Conservation (phyloP, 2,329 filamentous ascomycete species). For the Waltergamsia citrina region DNA sequence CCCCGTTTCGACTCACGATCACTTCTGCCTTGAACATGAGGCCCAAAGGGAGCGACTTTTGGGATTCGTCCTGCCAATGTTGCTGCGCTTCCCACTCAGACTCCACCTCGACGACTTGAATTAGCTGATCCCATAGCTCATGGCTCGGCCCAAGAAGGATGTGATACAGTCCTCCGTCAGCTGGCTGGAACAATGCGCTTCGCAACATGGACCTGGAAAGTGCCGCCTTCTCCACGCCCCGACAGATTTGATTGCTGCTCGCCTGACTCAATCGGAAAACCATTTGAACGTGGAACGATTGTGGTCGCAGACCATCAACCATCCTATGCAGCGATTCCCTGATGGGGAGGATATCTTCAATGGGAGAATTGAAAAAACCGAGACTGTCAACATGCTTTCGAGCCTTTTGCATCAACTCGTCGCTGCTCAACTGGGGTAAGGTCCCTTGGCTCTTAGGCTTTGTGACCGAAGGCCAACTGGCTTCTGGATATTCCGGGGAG, state of each 20-base stretch:
- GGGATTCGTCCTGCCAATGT: constrained; percentile 10
- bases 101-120: constrained; percentile 12
- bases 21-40: constrained; percentile 19
- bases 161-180: constrained; percentile 13
- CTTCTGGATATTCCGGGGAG: too few species aligned
- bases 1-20: constrained; percentile 5
- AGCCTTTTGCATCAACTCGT: too few species aligned
- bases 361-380: constrained; percentile 10
- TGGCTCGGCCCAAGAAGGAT: constrained; percentile 12
- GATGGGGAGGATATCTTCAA: constrained; percentile 20
- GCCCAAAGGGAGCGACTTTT: constrained; percentile 8
- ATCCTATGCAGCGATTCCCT: constrained; percentile 17
- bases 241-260: constrained; percentile 12
- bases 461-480: too few species aligned
- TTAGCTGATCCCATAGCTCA: constrained; percentile 14
- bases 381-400: constrained; percentile 3
- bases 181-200: constrained; percentile 13
- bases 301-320: constrained; percentile 18
- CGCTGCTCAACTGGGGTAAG: too few species aligned
- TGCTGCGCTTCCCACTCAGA: constrained; percentile 11
- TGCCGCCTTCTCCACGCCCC: constrained; percentile 16
- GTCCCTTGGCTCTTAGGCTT: too few species aligned
- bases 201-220: constrained; percentile 17
- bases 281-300: constrained; percentile 23
- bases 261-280: constrained; percentile 16